phyloP scores from a whole-genome alignment of 1,284 basidiomycete species.

The Trametes pubescens region DNA sequence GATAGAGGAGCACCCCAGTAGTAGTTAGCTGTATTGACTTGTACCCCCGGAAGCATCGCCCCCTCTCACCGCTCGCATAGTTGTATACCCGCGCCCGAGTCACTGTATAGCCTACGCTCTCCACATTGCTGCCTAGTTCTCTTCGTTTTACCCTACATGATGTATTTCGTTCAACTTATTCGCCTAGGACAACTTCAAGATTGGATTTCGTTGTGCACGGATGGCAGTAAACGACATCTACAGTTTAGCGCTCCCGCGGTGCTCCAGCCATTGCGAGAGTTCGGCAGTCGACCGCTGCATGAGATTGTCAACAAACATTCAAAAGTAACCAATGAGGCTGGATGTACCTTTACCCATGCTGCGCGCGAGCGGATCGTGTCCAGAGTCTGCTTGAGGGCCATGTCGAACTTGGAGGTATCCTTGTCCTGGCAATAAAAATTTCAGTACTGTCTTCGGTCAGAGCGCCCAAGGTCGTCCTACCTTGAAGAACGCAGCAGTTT shows the following conservation, averaged over 20 bases:
- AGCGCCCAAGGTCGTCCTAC: constrained; percentile 40
- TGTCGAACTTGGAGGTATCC: constrained; percentile 70
- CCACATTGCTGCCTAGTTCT: constrained; percentile 33
- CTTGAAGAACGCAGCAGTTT: constrained; percentile 75
- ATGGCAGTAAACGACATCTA: not conserved
- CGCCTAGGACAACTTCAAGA: constrained; percentile 8
- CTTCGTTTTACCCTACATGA: constrained; percentile 27
- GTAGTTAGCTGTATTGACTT: constrained; percentile 32
- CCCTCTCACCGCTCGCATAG: constrained; percentile 26
- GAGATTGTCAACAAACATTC: not conserved
- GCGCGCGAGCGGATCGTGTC: constrained; percentile 69
- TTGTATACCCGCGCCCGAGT: constrained; percentile 36
- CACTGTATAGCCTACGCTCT: constrained; percentile 36
- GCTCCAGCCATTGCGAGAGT: constrained; percentile 67
- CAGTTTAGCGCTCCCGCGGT: constrained; percentile 39
- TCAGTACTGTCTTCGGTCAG: constrained; percentile 6
- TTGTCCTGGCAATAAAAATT: constrained; percentile 52
- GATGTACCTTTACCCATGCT: constrained; percentile 64
- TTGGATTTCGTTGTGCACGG: not conserved
- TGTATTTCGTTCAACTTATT: constrained; percentile 24
- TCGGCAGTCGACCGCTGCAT: constrained; percentile 63
- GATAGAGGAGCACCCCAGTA: constrained; percentile 31
- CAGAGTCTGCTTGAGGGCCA: constrained; percentile 69
- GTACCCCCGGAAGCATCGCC: constrained; percentile 24
- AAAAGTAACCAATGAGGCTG: not conserved